Evolutionary conservation across 1,139 yeast species (phyloP), one percentile per base, ranked within the genome.

Genomic region (Lodderomyces beijingensis): DNA sequence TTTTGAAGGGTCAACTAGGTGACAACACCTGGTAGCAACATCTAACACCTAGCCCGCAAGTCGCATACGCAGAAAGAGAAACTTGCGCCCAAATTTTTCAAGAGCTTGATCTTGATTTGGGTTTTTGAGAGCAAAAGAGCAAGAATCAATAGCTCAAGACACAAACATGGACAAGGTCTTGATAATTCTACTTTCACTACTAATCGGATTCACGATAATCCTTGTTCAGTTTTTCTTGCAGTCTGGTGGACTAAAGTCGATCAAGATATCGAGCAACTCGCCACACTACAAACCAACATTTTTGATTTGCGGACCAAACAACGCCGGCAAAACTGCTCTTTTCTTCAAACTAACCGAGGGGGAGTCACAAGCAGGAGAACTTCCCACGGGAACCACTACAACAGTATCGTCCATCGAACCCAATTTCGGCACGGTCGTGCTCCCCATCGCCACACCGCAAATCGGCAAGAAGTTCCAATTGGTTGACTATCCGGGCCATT

Each of bases 401-500:
- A 67, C 76, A 0, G 57, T 71, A 2, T 61, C 72, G 8, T 70
- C 75, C 12, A 52, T 67, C n/a, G 72, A 66, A 27, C 62, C 67
- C 3, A 65, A 63, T 39, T 46, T 55, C 30, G 49, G 52, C 1
- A 45, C 49, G 7, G 38, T 65, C 7, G 36, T 43, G 9, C 47
- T 68, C 15, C 74, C 74, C 2, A 47, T 66, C 27, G 45, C 70
- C 31, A 58, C 55, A 33, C 42, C 49, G 2, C 35, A 57, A 26
- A 60, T 66, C 27, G 54, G 54, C 22, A 60, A 57, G 35, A 42
- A 44, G 20, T 69, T 61, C 55, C 68, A 70, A 44, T 53, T 88
- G 29, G 69, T 82, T 32, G 97, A 89, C 51, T 79, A 79, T 45
- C 97, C 97, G 2, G 96, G 96, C 5, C 91, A 84, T 55, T 62